phyloP scores from a whole-genome alignment of 2,329 filamentous ascomycete species.

The Fusarium brevicatenulatum region DNA sequence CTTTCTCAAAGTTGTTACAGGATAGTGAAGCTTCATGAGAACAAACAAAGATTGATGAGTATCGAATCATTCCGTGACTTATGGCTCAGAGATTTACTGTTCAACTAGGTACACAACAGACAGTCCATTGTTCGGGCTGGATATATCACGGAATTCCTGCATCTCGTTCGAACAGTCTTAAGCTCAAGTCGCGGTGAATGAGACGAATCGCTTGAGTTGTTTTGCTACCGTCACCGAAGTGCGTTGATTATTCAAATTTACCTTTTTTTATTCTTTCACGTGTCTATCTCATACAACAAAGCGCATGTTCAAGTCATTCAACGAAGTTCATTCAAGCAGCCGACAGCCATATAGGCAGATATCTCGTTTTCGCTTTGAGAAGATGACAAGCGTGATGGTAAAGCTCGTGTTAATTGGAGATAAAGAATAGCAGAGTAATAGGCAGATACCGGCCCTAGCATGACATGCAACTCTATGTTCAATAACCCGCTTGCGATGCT shows the following conservation, averaged over 20 bases:
- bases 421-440: too few relatives aligned
- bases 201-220: neutral
- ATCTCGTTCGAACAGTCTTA: neutral
- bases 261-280: neutral
- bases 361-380: fast-evolving
- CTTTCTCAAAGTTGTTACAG: too few relatives aligned
- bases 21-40: neutral
- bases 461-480: neutral
- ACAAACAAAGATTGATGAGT: too few relatives aligned
- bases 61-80: neutral
- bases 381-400: neutral
- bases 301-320: neutral
- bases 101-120: neutral
- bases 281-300: fast-evolving
- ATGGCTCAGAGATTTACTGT: neutral
- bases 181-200: neutral
- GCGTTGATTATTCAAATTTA: too few relatives aligned
- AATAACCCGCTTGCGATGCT: neutral
- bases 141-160: too few relatives aligned
- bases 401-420: fast-evolving
- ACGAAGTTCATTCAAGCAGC: too few relatives aligned
- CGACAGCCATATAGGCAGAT: neutral
- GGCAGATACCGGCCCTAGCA: fast-evolving
- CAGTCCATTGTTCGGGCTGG: neutral
- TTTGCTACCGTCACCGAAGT: too few relatives aligned